Base-by-base conservation (phyloP, 805 yeast species). In the Starmerella potacharoeniae region DNA sequence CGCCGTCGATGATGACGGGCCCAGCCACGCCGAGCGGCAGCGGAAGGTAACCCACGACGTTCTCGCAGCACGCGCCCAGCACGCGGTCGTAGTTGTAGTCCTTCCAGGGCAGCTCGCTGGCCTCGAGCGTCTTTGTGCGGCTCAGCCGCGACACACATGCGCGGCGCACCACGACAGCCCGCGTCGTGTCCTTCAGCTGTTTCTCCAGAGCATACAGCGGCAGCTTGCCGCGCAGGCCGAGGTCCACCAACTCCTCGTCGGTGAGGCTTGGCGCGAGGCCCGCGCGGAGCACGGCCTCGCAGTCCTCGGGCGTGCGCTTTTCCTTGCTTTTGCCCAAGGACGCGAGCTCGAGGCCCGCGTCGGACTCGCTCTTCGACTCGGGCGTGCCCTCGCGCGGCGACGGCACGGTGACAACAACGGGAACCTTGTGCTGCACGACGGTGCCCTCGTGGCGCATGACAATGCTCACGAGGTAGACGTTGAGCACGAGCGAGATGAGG, bases 51-150 rank as follows among this genome's bases (percentile, higher is more conserved):
- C 99, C 99, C 69, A 93, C 85, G 56, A 93, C 99, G 66, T 93
- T 93, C 70, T 93, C 99, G 75, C 99, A 93, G 74, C 99, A 93
- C 9, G 98, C 97, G 58, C 98, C 98, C 66, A 90, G 84, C 6
- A 93, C 98, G 62, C 97, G 83, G 68, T 89, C 95, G 68, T 89
- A 93, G 68, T 93, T 96, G 67, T 91, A 93, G 65, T 80, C 73
- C 60, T 76, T 73, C 70, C 81, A 89, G 16, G 99, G 99, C 60
- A 93, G 75, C 60, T 80, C 78, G 36, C 78, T 74, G 2, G 84
- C 72, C 61, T 82, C 83, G 54, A 93, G 75, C 16, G 86, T 82
- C 54, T 95, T 89, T 17, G 95, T 88, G 63, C 82, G 78, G 6
- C 96, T 87, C 52, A 87, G 70, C 51, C 80, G 77, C 17, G 97